Conservation (phyloP, 345 rosid species). For the Lepidium didymum region DNA sequence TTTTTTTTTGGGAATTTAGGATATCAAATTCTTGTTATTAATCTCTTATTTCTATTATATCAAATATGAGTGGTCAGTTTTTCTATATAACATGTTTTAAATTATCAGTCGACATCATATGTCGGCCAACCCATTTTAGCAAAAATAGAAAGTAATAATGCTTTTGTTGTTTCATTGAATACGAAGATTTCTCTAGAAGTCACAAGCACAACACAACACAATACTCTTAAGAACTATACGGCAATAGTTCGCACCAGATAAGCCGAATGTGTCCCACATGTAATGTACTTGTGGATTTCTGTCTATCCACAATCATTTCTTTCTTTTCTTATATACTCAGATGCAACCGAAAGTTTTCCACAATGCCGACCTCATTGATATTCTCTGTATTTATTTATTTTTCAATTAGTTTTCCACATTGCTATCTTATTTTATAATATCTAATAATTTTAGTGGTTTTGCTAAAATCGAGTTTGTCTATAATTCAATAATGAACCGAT, state of each 20-base stretch:
- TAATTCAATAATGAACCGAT: too few relatives aligned
- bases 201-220: conserved; percentile 3
- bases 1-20: too few relatives aligned
- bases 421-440: too few relatives aligned
- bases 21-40: neutral
- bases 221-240: neutral
- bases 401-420: too few relatives aligned
- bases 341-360: conserved; percentile 14
- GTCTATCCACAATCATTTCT: neutral
- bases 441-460: too few relatives aligned
- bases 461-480: too few relatives aligned
- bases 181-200: neutral
- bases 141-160: neutral
- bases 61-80: neutral
- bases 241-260: conserved; percentile 3
- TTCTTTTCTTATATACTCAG: neutral
- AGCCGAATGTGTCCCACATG: conserved; percentile 18
- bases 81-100: neutral
- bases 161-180: neutral
- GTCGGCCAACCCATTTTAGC: conserved; percentile 22
- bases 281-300: neutral
- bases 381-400: too few relatives aligned
- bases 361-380: neutral
- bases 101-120: conserved; percentile 3
- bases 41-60: neutral